Conservation (phyloP, 345 rosid species). For the Bruguiera parviflora region DNA sequence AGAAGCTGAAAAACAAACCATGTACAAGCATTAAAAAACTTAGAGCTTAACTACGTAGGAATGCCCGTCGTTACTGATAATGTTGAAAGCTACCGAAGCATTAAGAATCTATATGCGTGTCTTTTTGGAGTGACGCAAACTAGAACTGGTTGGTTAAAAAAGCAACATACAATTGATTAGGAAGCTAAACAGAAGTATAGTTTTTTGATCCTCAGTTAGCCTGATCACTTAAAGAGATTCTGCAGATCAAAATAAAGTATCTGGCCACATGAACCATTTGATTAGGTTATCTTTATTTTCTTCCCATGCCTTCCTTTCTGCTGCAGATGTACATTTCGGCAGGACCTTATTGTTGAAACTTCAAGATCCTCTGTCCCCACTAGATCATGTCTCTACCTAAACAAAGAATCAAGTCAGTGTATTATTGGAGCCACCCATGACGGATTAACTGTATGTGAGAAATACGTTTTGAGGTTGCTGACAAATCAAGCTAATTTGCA, state of each 20-base stretch:
- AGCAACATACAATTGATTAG: neutral
- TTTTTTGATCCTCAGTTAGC: conserved; percentile 4
- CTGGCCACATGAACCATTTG: neutral
- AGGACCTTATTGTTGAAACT: conserved; percentile 41
- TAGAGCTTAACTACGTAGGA: no score
- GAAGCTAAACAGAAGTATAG: neutral
- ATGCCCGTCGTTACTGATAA: neutral
- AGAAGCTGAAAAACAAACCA: neutral
- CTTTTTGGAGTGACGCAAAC: neutral
- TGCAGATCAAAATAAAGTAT: neutral
- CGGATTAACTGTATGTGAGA: conserved; percentile 38
- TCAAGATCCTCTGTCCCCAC: conserved; percentile 45
- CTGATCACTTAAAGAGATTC: no score
- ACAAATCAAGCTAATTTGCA: conserved; percentile 43
- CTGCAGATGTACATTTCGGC: conserved; percentile 32
- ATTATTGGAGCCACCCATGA: conserved; percentile 44
- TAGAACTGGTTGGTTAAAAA: no score
- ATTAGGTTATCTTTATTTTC: conserved; percentile 13
- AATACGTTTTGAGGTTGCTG: conserved; percentile 44
- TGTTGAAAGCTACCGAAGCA: conserved; percentile 1
- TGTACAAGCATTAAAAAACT: no score
- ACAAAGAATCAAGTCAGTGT: conserved; percentile 38
- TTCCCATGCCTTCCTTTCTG: conserved; percentile 13
- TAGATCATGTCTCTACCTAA: conserved; percentile 41
- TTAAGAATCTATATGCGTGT: neutral